Evolutionary conservation across 1,284 basidiomycete species (phyloP).

Genomic region (Heterobasidion annosum): DNA sequence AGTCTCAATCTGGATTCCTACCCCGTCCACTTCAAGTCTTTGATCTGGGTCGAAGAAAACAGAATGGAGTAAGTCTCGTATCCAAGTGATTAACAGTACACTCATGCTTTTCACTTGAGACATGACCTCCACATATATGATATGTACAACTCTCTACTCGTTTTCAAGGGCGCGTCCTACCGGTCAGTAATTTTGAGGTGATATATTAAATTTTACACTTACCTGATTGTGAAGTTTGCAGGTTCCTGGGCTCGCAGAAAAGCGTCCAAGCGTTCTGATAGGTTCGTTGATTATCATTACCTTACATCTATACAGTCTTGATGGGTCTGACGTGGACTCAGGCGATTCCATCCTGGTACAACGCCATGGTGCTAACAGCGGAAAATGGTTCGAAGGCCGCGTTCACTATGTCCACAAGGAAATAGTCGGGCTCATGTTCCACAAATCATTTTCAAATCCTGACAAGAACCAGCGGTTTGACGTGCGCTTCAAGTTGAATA

Average conservation of each 20-base stretch:
- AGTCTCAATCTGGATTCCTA: slow-evolving; percentile 31
- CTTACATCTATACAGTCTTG: too few relatives aligned
- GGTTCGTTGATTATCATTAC: slow-evolving; percentile 24
- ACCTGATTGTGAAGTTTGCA: slow-evolving; percentile 27
- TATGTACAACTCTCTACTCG: slow-evolving; percentile 31
- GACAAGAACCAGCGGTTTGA: slow-evolving; percentile 25
- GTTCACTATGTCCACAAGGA: slow-evolving; percentile 42
- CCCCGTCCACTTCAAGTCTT: slow-evolving; percentile 34
- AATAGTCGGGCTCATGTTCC: slow-evolving; percentile 47
- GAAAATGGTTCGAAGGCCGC: slow-evolving; percentile 46
- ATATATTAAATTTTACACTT: too few relatives aligned
- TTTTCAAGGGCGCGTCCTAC: slow-evolving; percentile 25
- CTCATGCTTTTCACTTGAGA: slow-evolving; percentile 19
- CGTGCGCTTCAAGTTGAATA: slow-evolving; percentile 47
- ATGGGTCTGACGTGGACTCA: slow-evolving; percentile 12
- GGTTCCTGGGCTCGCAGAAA: slow-evolving; percentile 58
- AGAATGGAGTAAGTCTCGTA: slow-evolving; percentile 41
- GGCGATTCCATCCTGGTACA: slow-evolving; percentile 49
- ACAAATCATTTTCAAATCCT: slow-evolving; percentile 28
- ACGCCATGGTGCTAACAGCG: slow-evolving; percentile 21
- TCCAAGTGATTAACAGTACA: not conserved
- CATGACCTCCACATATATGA: slow-evolving; percentile 51
- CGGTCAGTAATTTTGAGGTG: slow-evolving; percentile 25
- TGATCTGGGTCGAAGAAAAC: slow-evolving; percentile 52
- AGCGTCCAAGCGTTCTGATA: slow-evolving; percentile 52